These are phyloP conservation scores for Sorghum bicolor DNA, from an alignment of 176 grass and related monocot species.

Conservation along the genomic window Sorghum_bicolor_NCBIv3 NC_012875.2:56299001-56299500, in stretches of 20 bases:
- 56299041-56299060: constrained; percentile 55
- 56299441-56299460: background rate
- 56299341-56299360: constrained; percentile 65
- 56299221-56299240: constrained; percentile 75
- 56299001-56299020: constrained; percentile 52
- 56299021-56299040: constrained; percentile 67
- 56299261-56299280: constrained; percentile 51
- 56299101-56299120: constrained; percentile 90
- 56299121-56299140: constrained; percentile 90
- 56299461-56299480: background rate
- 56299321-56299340: constrained; percentile 87
- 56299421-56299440: constrained; percentile 24
- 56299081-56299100: constrained; percentile 83
- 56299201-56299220: constrained; percentile 76
- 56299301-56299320: constrained; percentile 81
- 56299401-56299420: constrained; percentile 60
- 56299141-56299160: constrained; percentile 85
- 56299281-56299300: constrained; percentile 75
- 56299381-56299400: constrained; percentile 65
- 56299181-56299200: constrained; percentile 98
- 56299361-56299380: constrained; percentile 83
- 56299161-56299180: constrained; percentile 95
- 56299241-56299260: constrained; percentile 69
- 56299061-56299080: constrained; percentile 69
- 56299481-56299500: constrained; percentile 11